Base-by-base conservation (phyloP, 192 early-diverging fungal genomes). In the Linnemannia zychae region DNA sequence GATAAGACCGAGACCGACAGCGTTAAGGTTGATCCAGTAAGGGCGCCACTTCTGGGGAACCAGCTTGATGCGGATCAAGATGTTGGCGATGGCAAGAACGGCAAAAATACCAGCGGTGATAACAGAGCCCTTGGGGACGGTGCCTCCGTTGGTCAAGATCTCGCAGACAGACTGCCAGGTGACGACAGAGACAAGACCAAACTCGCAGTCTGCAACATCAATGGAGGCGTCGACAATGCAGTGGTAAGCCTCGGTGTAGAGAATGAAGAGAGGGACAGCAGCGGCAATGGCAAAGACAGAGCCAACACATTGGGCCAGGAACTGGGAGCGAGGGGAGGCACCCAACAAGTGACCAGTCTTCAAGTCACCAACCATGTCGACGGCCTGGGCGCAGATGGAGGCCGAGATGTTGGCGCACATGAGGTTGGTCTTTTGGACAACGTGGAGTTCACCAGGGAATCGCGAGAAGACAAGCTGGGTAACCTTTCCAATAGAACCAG, bases 301-400 rank as follows among this genome's bases (percentile, higher is more conserved):
- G n/a, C 91, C 93, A 44, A 94, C 80, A 36, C 90, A 76, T 71
- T 94, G 94, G 60, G 92, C 94, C 71, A 80, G 79, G 89, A 94
- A 94, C 77, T 94, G 92, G 24, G 94, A 89, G 17, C 88, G 82
- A 66, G 94, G 94, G 17, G 91, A 93, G 38, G 94, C 94, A 67
- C 89, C 88, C 37, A 95, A 82, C 50, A 94, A 74, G 65, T 94
- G 92, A 80, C 92, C 94, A 36, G 93, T 94, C 85, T 94, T 94
- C 48, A 94, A 75, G 84, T 94, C 94, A 70, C 92, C 90, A 60
- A 94, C 91, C 94, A 94, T 94, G 72, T 94, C 94, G 74, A 92
- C 93, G 67, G 90, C 78, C 50, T 93, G 91, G 49, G 84, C 57
- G 65, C 92, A 90, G 70, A 90, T 88, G 15, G 89, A 86, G 33